Evolutionary conservation across 495 filamentous ascomycete species (phyloP).

Genomic region (Neurospora cerealis): DNA sequence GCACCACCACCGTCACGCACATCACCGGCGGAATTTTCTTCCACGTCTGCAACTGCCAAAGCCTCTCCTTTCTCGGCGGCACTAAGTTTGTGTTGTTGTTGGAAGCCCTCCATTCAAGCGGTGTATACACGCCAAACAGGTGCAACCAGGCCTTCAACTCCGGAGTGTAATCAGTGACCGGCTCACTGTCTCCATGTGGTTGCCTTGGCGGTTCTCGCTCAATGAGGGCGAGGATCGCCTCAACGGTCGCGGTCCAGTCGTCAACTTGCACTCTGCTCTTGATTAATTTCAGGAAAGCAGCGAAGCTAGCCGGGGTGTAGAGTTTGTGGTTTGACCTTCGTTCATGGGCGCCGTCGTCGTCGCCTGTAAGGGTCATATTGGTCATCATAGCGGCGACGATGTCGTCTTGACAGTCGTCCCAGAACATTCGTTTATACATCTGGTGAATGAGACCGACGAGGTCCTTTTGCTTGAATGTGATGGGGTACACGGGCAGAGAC

Average conservation of each 20-base stretch:
- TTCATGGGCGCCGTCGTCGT: background rate
- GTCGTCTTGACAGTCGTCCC: background rate
- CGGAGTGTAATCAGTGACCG: background rate
- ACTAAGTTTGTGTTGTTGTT: background rate
- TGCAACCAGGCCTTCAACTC: background rate
- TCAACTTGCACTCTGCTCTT: background rate
- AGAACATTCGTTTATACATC: slow-evolving; percentile 2
- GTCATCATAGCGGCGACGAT: background rate
- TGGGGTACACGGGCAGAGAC: background rate
- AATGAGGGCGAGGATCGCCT: background rate
- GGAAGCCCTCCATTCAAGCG: background rate
- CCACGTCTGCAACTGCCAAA: slow-evolving; percentile 12
- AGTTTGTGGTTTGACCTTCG: background rate
- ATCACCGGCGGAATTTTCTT: slow-evolving; percentile 22
- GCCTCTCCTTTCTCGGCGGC: background rate
- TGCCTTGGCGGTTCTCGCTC: background rate
- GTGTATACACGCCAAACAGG: background rate
- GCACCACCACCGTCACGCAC: slow-evolving; percentile 28
- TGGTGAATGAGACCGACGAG: background rate
- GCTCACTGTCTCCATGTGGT: background rate
- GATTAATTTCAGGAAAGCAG: background rate
- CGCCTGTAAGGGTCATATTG: background rate
- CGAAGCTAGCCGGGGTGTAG: background rate
- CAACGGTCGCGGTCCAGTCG: background rate
- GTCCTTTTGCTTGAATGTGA: background rate